phyloP scores from a whole-genome alignment of 1,284 basidiomycete genomes.

The Puccinia horiana region DNA sequence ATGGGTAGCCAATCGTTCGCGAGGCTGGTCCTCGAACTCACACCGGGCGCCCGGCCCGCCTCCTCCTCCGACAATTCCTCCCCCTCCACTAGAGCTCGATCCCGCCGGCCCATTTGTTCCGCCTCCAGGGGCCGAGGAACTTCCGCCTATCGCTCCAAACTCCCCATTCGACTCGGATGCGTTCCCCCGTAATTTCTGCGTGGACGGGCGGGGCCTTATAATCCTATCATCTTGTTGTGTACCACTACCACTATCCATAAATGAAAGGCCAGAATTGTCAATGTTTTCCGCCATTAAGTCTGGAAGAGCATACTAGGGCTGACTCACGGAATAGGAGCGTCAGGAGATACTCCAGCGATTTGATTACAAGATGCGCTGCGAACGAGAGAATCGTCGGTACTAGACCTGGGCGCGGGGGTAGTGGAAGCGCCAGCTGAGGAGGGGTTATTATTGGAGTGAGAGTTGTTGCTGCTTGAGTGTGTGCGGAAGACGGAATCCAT shows the following conservation, averaged over 20 bases:
- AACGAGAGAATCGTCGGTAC: not conserved
- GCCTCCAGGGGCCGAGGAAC: not conserved
- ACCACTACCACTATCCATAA: not conserved
- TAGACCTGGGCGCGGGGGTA: not conserved
- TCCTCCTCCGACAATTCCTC: not conserved
- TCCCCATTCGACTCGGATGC: slow-evolving; percentile 10
- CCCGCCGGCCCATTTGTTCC: not conserved
- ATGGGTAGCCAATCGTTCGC: slow-evolving; percentile 46
- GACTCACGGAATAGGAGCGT: not conserved
- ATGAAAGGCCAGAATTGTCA: too few relatives aligned
- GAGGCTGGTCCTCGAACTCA: slow-evolving; percentile 36
- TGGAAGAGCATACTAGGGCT: not conserved
- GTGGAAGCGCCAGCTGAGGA: not conserved
- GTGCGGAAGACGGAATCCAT: slow-evolving; percentile 48
- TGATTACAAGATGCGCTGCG: slow-evolving; percentile 22
- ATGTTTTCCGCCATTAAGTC: too few relatives aligned
- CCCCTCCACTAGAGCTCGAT: not conserved
- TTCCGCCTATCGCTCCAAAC: not conserved
- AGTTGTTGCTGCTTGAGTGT: slow-evolving; percentile 18
- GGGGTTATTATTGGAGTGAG: not conserved
- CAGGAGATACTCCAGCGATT: not conserved
- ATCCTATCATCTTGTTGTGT: not conserved
- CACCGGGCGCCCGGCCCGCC: not conserved
- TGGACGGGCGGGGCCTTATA: slow-evolving; percentile 6
- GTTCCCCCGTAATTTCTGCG: slow-evolving; percentile 25